Evolutionary conservation across 495 filamentous ascomycete genomes (phyloP), one percentile per base, ranked within the genome.

Genomic region (Neurospora discreta): DNA sequence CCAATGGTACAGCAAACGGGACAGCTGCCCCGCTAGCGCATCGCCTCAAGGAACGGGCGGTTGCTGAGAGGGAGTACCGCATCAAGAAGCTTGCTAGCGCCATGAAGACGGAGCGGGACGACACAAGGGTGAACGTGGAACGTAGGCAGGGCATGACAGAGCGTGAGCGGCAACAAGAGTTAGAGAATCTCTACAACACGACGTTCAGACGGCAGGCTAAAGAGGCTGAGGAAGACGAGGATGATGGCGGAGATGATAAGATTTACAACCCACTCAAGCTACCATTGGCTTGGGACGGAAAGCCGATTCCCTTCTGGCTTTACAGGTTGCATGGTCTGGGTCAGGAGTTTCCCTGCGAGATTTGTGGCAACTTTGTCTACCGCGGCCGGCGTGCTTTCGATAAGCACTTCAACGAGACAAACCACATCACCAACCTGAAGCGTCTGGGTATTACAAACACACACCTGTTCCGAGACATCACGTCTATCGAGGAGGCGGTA

Each of bases 221-320:
- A 1, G 82, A 78, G 15, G 83, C 79, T 18, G 84, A 87, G 1
- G 83, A 82, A 23, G 85, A 81, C 23, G 80, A 79, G 8, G 86
- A 81, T 7, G 87, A 86, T 26, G 84, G 84, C 23, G 87, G 95
- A 26, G 91, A 94, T 33, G 93, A 95, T 71, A 94, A 89, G 74
- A 90, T 98, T 73, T 97, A 98, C 86, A 99, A 99, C 79, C 95
- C 95, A 1, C 86, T 98, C 72, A 99, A 99, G 76, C 85, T 99
- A 9, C 95, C 95, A 7, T 85, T 98, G 20, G 94, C 93, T 5
- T 99, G 95, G 95, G 95, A 99, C 75, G 95, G 96, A 42, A 98
- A 98, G 78, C 95, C 95, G 18, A 99, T 99, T 76, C 95, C 95
- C 16, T 98, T 94, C 84, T 99, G 95, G 95, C 88, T 99, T 3